phyloP scores from a whole-genome alignment of 2,329 filamentous ascomycete species.

The Salinomyces thailandicus region DNA sequence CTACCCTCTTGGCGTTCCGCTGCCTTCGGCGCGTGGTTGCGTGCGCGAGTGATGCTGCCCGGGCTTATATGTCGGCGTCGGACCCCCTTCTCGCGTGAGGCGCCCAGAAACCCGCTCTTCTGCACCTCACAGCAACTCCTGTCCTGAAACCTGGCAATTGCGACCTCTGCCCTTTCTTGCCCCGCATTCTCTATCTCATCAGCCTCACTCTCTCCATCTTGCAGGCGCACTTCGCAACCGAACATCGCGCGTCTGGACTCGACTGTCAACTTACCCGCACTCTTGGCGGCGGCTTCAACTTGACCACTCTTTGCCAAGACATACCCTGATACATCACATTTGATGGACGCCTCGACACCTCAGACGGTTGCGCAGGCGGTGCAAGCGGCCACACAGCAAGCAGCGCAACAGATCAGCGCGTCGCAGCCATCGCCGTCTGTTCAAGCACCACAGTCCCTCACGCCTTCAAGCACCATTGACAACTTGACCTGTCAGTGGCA shows the following conservation, averaged over 20 bases:
- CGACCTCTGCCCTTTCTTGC: not conserved
- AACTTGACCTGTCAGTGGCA: constrained; percentile 51
- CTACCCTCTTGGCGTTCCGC: constrained; percentile 1
- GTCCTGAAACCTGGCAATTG: not conserved
- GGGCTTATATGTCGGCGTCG: not conserved
- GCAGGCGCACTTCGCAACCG: not conserved
- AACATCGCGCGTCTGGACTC: too few relatives aligned
- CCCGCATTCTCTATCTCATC: not conserved
- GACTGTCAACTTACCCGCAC: too few relatives aligned
- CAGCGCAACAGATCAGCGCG: constrained; percentile 12
- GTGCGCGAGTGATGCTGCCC: not conserved
- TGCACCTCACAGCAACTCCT: too few relatives aligned
- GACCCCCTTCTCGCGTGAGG: not conserved
- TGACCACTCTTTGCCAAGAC: constrained; percentile 1
- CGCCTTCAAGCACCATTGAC: constrained; percentile 29
- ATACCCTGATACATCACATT: not conserved
- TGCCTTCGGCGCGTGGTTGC: not conserved
- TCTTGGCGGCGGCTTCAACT: too few relatives aligned
- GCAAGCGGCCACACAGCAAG: constrained; percentile 19
- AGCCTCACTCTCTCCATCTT: not conserved
- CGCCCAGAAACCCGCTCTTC: not conserved
- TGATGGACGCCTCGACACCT: constrained; percentile 4
- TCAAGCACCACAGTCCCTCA: constrained; percentile 18
- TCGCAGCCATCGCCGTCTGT: constrained; percentile 19
- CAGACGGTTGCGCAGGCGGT: constrained; percentile 23